A percentile compares a stretch with the other conserved stretches of the same genome.
Conservation (phyloP, 73 alveolate genomes). For the Paramecium tetraurelia region DNA sequence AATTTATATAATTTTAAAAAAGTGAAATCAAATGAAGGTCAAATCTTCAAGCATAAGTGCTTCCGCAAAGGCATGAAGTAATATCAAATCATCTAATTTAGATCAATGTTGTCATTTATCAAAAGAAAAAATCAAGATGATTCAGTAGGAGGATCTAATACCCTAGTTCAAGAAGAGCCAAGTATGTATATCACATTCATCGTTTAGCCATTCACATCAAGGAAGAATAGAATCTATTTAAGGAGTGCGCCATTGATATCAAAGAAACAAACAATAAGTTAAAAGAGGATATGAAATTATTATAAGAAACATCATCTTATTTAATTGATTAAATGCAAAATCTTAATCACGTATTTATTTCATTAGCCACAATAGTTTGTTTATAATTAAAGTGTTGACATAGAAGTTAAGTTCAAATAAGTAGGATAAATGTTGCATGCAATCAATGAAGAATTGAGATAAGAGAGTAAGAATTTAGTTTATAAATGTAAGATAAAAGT, state of each 20-base stretch:
- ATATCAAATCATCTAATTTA: background rate
- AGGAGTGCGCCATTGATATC: constrained; percentile 42
- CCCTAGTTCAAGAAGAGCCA: background rate
- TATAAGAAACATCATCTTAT: constrained; percentile 43
- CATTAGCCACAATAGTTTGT: background rate
- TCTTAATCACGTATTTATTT: background rate
- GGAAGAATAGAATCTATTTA: constrained; percentile 37
- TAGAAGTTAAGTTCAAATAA: constrained; percentile 39
- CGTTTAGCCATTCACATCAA: background rate
- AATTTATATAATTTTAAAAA: constrained; percentile 40
- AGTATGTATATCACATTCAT: background rate
- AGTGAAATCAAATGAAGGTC: background rate
- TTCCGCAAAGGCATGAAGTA: constrained; percentile 49
- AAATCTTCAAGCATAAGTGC: constrained; percentile 21
- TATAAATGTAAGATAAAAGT: background rate
- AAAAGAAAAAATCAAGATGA: constrained; percentile 33
- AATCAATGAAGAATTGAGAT: constrained; percentile 33
- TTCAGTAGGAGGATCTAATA: background rate
- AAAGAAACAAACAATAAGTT: constrained; percentile 36
- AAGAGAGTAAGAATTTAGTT: background rate
- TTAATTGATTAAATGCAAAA: constrained; percentile 30
- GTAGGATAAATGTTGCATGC: constrained; percentile 48
- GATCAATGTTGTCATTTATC: constrained; percentile 29
- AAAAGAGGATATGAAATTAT: constrained; percentile 43
- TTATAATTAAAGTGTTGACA: constrained; percentile 28